Evolutionary conservation across 2,329 filamentous ascomycete genomes (phyloP), one percentile per base, ranked within the genome.

Genomic region (Torrubiella hemipterigena): DNA sequence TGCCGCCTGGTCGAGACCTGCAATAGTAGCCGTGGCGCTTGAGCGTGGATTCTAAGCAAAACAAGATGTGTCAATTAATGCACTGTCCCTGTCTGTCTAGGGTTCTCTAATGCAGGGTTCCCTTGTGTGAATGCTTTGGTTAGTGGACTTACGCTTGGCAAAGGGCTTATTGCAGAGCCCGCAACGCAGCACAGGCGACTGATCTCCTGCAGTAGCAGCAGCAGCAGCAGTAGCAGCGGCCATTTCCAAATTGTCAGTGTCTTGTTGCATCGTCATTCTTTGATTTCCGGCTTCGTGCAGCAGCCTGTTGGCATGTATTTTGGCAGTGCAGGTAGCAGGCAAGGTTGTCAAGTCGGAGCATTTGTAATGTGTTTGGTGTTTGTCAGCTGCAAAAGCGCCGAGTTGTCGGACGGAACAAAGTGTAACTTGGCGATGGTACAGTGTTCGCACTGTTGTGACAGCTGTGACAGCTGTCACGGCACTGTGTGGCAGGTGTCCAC

Each of bases 21-120:
- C 31, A 32, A 20, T 32, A 32, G 12, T 32, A 32, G 18, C 25
- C 25, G 18, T 32, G 31, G 5, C 31, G 14, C 14, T 32, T 32
- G 13, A 27, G 17, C 16, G 30, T 32, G n/a, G 30, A 27, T 15
- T 4, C 30, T 32, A 22, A n/a, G n/a, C n/a, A n/a, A n/a, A n/a
- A n/a, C n/a, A n/a, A n/a, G n/a, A n/a, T n/a, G n/a, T n/a, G n/a
- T n/a, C n/a, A n/a, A n/a, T n/a, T n/a, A n/a, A n/a, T n/a, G n/a
- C n/a, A n/a, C n/a, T n/a, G n/a, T n/a, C n/a, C n/a, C n/a, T n/a
- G 20, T 22, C 8, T 22, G 8, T 22, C n/a, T 22, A 22, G n/a
- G 20, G n/a, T 22, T 22, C n/a, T 22, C 20, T 22, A 22, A 22
- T 22, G 20, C 20, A 22, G 20, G 20, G 20, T 22, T 22, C 20